Evolutionary conservation across 495 filamentous ascomycete genomes (phyloP).

Genomic region (Filosporella fistucella): DNA sequence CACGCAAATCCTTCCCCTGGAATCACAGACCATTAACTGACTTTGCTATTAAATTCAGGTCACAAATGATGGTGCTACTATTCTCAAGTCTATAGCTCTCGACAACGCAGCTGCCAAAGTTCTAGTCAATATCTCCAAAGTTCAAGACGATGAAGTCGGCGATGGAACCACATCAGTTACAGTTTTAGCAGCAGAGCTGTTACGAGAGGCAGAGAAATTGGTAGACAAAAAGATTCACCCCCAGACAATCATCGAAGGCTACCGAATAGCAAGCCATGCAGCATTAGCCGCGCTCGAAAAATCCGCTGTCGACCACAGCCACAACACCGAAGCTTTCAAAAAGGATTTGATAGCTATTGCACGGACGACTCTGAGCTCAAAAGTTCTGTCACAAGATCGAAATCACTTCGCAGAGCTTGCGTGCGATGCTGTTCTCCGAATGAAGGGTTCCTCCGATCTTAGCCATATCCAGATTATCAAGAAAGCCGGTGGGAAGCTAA

Average conservation of each 20-base stretch:
- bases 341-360: conserved; percentile 89
- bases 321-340: conserved; percentile 75
- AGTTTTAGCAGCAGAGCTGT: conserved; percentile 88
- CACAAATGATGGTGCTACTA: conserved; percentile 97
- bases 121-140: conserved; percentile 98
- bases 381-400: conserved; percentile 90
- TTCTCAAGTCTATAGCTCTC: conserved; percentile 96
- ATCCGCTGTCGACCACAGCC: conserved; percentile 83
- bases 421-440: conserved; percentile 84
- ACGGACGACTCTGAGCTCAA: conserved; percentile 95
- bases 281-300: conserved; percentile 80
- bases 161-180: conserved; percentile 90
- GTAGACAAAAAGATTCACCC: conserved; percentile 98
- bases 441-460: conserved; percentile 89
- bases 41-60: no score
- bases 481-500: conserved; percentile 96
- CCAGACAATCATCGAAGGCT: conserved; percentile 98
- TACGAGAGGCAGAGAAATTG: conserved; percentile 94
- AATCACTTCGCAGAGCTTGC: conserved; percentile 89
- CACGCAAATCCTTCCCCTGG: no score
- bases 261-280: conserved; percentile 90
- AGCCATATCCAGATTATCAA: conserved; percentile 99
- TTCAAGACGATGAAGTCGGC: conserved; percentile 97
- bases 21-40: no score
- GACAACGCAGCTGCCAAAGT: conserved; percentile 98